These are phyloP conservation scores for Aspergillus fumigatus DNA, from an alignment of 2,329 filamentous ascomycete genomes.

Conservation along the genomic window DNA sequence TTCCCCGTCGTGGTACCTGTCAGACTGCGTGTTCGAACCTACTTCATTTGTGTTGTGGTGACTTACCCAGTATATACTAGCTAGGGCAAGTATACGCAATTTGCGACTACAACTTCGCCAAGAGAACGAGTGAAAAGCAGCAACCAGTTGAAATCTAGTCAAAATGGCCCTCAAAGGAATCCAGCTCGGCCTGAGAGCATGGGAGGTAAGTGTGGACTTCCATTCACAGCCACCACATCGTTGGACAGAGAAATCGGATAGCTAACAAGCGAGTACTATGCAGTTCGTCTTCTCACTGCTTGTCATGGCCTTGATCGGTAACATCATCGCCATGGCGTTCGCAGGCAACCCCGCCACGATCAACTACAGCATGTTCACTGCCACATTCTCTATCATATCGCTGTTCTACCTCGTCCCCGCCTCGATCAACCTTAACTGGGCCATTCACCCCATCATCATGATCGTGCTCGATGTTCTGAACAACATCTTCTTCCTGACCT, in stretches of 20 bases:
- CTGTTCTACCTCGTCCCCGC: conserved; percentile 47
- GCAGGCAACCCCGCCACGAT: conserved; percentile 54
- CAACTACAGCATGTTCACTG: conserved; percentile 49
- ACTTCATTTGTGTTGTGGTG: background rate
- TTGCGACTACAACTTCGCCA: background rate
- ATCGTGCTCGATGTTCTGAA: conserved; percentile 45
- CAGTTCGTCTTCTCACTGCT: conserved; percentile 58
- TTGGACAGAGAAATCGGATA: background rate
- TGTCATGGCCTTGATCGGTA: conserved; percentile 58
- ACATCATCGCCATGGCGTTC: conserved; percentile 54
- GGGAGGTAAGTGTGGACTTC: conserved; percentile 24
- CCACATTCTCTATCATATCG: conserved; percentile 45
- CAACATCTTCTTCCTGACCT: conserved; percentile 45
- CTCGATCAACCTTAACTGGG: conserved; percentile 37
- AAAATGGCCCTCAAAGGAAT: conserved; percentile 25
- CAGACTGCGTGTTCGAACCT: background rate
- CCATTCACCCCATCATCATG: conserved; percentile 40
- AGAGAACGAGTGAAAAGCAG: background rate
- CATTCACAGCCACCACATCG: background rate
- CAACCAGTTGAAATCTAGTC: conserved; percentile 4
- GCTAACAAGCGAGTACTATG: conserved; percentile 1
- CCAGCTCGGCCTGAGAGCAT: conserved; percentile 28
- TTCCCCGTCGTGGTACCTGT: background rate
- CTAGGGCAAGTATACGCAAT: background rate
- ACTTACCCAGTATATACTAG: background rate